These are phyloP conservation scores for Tilletiopsis washingtonensis DNA, from an alignment of 1,284 basidiomycete species.

Conservation along the genomic window DNA sequence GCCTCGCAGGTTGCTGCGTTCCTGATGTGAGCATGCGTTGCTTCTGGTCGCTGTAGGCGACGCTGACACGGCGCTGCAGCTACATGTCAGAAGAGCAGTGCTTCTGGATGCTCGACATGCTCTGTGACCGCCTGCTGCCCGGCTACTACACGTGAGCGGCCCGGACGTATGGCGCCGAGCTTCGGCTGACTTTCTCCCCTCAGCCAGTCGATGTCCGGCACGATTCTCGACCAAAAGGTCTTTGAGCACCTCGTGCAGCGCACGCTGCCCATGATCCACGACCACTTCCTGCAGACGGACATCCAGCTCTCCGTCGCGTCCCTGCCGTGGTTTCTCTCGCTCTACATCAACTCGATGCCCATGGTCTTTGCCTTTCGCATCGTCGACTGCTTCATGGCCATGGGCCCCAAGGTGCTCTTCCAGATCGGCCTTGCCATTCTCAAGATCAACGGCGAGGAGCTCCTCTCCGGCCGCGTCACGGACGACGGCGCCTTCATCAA, in stretches of 20 bases:
- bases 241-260: constrained; percentile 93
- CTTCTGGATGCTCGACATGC: constrained; percentile 91
- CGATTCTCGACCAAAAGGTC: constrained; percentile 90
- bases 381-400: constrained; percentile 97
- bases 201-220: constrained; percentile 97
- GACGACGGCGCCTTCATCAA: constrained; percentile 95
- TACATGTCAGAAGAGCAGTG: constrained; percentile 99
- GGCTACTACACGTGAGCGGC: constrained; percentile 76
- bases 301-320: constrained; percentile 96
- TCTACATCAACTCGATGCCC: constrained; percentile 97
- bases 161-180: too few relatives aligned
- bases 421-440: constrained; percentile 90
- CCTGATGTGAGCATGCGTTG: too few relatives aligned
- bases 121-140: constrained; percentile 87
- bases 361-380: constrained; percentile 98
- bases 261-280: constrained; percentile 68
- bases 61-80: constrained; percentile 51
- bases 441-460: constrained; percentile 92
- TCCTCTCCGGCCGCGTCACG: constrained; percentile 70
- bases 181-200: neutral
- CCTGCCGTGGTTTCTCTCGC: constrained; percentile 84
- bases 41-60: too few relatives aligned
- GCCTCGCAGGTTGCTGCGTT: constrained; percentile 11
- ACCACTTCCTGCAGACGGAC: constrained; percentile 83
- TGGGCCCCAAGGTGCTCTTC: constrained; percentile 97